Base-by-base conservation (phyloP, 331 rosid species). In the Malus hybrid region DNA sequence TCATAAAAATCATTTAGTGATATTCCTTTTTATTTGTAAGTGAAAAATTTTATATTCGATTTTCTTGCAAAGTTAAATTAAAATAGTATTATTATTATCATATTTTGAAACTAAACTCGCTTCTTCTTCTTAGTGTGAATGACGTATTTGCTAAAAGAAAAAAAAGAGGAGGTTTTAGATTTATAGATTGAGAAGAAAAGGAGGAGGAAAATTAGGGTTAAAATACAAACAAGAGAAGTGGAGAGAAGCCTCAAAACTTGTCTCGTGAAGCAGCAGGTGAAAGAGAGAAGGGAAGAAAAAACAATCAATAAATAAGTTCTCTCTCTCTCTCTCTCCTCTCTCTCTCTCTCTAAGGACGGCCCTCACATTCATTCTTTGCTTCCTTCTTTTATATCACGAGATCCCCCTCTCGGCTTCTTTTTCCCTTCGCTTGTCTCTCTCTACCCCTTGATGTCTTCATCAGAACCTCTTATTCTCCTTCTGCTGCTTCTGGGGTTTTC, bases 291-390 rank as follows among this genome's bases (percentile, higher is more conserved):
- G 39, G n/a, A 3, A 73, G 65, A 70, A 54, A 74, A 78, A 82
- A 80, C 60, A 81, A 67, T 36, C 48, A 60, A 73, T 18, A 12
- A 19, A 79, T 65, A 82, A 65, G 70, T 44, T 76, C 39, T 24
- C 79, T 69, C 78, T 24, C 81, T 71, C 50, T 22, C 46, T 31
- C 15, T 1, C 4, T 29, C 32, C 32, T 29, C 20, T 63, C 67
- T 71, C 59, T 62, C 65, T 70, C 79, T 65, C 5, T 79, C 64
- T 69, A 8, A 8, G 62, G 44, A 56, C 16, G 67, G 54, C 29
- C 24, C 86, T 88, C 93, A 81, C 91, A 86, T 90, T 90, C 96
- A 89, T 93, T 93, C 97, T 81, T 93, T 91, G 88, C 97, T 89
- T 87, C 84, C 87, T 82, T 83, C 83, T 87, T 87, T 87, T 78